A percentile compares a stretch with the other conserved stretches of the same genome.
These are phyloP conservation scores for Pelargonium fulgidum DNA, from an alignment of 441 rosid species.

Conservation along the genomic window DNA sequence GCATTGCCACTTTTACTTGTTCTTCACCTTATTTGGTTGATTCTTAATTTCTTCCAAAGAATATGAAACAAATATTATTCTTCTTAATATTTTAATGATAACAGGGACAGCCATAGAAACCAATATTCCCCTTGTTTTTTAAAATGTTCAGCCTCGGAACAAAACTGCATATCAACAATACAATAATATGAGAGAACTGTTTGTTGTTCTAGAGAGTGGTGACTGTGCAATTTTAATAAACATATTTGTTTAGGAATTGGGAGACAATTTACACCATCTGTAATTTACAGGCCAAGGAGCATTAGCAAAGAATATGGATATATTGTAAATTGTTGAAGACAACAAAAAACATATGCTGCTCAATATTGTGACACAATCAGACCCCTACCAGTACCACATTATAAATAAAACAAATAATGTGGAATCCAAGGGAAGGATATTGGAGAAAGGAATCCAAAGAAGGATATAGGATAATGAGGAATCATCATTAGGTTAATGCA, in stretches of 20 bases:
- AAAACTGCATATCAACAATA: neutral
- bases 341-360: neutral
- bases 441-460: neutral
- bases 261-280: neutral
- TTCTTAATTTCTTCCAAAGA: neutral
- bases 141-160: neutral
- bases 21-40: conserved; percentile 4
- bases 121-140: neutral
- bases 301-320: neutral
- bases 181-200: neutral
- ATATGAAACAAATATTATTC: neutral
- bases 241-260: neutral
- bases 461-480: neutral
- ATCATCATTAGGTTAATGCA: neutral
- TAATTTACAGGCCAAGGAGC: neutral
- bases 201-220: neutral
- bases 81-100: neutral
- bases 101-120: neutral
- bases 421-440: neutral
- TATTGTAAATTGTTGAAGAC: too few relatives aligned
- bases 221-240: neutral
- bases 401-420: neutral
- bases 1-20: neutral
- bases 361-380: neutral
- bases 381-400: neutral